Percentiles rank a stretch among this genome's conserved stretches.
phyloP scores from a whole-genome alignment of 306 rosid genomes.

The Ceratonia siliqua region DNA sequence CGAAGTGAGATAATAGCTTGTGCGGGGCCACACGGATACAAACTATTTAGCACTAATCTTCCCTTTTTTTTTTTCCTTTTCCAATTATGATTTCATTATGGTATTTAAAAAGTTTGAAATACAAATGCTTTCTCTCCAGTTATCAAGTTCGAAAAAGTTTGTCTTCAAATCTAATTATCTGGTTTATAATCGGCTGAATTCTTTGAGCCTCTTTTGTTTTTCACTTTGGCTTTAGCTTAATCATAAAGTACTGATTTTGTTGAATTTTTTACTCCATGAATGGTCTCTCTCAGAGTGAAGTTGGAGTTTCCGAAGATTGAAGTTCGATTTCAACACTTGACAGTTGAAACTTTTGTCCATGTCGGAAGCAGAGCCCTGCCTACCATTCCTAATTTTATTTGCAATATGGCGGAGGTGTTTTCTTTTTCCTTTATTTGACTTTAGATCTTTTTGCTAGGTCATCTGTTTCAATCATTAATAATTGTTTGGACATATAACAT shows the following conservation, averaged over 20 bases:
- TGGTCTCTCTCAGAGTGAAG: slow-evolving; percentile 60
- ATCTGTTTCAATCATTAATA: neutral
- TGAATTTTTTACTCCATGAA: neutral
- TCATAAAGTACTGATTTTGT: neutral
- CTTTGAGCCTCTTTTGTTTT: neutral
- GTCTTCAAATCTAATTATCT: neutral
- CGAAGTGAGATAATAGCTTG: neutral
- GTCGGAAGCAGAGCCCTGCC: slow-evolving; percentile 98
- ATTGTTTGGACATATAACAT: neutral
- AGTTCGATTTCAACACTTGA: slow-evolving; percentile 82
- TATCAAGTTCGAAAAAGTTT: neutral
- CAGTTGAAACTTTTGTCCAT: slow-evolving; percentile 81
- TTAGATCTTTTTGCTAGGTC: neutral
- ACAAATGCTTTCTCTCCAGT: neutral
- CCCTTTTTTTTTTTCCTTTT: neutral
- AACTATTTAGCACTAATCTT: neutral
- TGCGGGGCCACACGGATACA: too few species aligned
- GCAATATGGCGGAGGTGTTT: slow-evolving; percentile 83
- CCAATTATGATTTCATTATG: neutral
- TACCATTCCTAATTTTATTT: slow-evolving; percentile 85
- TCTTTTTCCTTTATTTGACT: neutral
- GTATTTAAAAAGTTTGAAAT: neutral
- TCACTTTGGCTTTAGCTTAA: slow-evolving; percentile 15
- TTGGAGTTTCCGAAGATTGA: slow-evolving; percentile 89
- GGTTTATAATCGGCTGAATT: neutral